phyloP scores from a whole-genome alignment of 352 stramenopile species.

The Phytophthora palmivora region DNA sequence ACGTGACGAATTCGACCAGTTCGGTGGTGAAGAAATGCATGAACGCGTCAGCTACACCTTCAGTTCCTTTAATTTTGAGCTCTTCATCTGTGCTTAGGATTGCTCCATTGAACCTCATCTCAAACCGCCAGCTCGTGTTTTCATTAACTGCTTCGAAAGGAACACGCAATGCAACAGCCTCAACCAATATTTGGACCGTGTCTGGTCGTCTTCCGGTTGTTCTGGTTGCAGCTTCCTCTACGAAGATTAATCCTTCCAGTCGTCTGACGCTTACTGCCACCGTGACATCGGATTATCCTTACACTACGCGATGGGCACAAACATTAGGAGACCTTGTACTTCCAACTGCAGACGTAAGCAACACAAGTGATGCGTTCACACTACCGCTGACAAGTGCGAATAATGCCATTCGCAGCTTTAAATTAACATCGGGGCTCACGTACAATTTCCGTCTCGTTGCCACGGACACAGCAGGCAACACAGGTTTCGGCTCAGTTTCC shows the following conservation, averaged over 20 bases:
- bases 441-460: conserved; percentile 74
- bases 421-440: conserved; percentile 63
- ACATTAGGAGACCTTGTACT: conserved; percentile 63
- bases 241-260: conserved; percentile 58
- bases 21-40: conserved; percentile 29
- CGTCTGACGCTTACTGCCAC: conserved; percentile 44
- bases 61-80: conserved; percentile 25
- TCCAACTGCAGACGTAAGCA: conserved; percentile 26
- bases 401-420: conserved; percentile 64
- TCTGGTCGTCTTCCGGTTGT: conserved; percentile 59
- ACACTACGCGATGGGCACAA: conserved; percentile 57
- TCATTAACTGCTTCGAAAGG: conserved; percentile 51
- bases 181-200: conserved; percentile 55
- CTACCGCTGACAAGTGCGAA: conserved; percentile 59
- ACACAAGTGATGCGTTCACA: conserved; percentile 51
- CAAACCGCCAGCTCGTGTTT: conserved; percentile 53
- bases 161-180: conserved; percentile 20
- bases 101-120: conserved; percentile 51
- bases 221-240: conserved; percentile 24
- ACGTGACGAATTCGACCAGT: conserved; percentile 47
- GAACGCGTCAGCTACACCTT: conserved; percentile 4
- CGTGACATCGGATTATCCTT: conserved; percentile 74
- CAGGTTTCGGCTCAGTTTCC: conserved; percentile 56
- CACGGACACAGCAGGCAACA: conserved; percentile 57
- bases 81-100: conserved; percentile 37